Evolutionary conservation across 2,329 filamentous ascomycete species (phyloP), one percentile per base, ranked within the genome.

Genomic region (Dendrostoma leiphaemia): DNA sequence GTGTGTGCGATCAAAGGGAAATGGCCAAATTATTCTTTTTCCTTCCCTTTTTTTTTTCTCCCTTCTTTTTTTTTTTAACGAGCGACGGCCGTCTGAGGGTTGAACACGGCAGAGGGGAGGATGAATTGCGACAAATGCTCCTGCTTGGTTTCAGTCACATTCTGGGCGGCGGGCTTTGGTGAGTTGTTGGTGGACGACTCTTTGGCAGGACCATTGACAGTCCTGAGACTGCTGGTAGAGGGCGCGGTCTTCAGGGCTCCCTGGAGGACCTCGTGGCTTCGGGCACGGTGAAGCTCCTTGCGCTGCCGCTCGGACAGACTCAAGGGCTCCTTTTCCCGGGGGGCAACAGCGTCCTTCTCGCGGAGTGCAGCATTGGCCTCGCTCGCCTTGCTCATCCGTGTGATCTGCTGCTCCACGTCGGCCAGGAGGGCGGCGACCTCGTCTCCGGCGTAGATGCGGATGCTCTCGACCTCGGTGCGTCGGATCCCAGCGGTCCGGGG

Each of bases 361-460:
- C 65, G 66, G 64, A 74, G 70, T 54, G 67, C 70, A 48, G 65
- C 67, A 48, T 72, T 70, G 47, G 74, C 71, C 43, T 69, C 65
- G 26, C 65, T 61, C 24, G 56, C 58, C n/a, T 56, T 57, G 56
- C 71, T 71, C 64, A 78, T 73, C 54, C 72, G 71, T 49, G 69
- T 78, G 63, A 85, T 81, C 62, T 84, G 78, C 57, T 75, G 75
- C 67, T 89, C 84, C 13, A 89, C 85, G 60, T 89, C 85, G 1
- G 81, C 83, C 37, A 89, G 73, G 2, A 89, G 74, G 2, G 82
- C 79, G 60, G 85, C 88, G 8, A 90, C 80, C 44, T 87, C 84
- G 56, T 82, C 81, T 55, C 85, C 85, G 21, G 84, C 84, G 60
- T 88, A 89, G 60, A 89, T 78, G 21, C 82, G 81, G 56, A 88